Evolutionary conservation across 108 stramenopile species (phyloP).

Genomic region (Pseudonitzschia pungens): DNA sequence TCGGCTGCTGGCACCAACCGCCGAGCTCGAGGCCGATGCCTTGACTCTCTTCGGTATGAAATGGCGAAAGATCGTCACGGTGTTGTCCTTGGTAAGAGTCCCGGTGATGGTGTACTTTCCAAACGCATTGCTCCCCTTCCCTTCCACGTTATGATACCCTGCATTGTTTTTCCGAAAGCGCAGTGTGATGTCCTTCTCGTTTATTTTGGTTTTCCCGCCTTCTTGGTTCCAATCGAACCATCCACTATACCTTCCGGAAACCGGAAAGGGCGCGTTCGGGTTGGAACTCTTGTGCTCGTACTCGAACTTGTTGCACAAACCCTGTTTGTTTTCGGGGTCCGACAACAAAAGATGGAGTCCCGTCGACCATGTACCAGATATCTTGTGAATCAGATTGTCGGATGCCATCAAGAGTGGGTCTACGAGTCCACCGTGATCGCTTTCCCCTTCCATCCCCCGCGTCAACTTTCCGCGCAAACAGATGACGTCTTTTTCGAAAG

Average conservation of each 20-base stretch:
- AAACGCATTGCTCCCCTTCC: slow-evolving; percentile 72
- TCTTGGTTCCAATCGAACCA: slow-evolving; percentile 69
- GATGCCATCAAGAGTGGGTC: slow-evolving; percentile 34
- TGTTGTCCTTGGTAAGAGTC: slow-evolving; percentile 60
- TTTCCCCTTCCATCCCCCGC: slow-evolving; percentile 35
- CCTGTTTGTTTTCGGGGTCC: slow-evolving; percentile 63
- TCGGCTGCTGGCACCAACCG: neutral
- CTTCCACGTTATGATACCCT: slow-evolving; percentile 87
- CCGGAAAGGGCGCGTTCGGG: slow-evolving; percentile 53
- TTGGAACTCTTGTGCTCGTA: slow-evolving; percentile 78
- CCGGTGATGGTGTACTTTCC: slow-evolving; percentile 88
- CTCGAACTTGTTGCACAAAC: slow-evolving; percentile 74
- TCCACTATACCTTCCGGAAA: slow-evolving; percentile 79
- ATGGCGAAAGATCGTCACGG: slow-evolving; percentile 81
- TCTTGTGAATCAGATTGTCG: slow-evolving; percentile 57
- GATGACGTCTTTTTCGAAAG: slow-evolving; percentile 57
- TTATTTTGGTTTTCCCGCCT: slow-evolving; percentile 55
- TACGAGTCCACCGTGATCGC: slow-evolving; percentile 30
- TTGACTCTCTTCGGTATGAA: slow-evolving; percentile 57
- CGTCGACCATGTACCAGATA: slow-evolving; percentile 75
- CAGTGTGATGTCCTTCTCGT: slow-evolving; percentile 70
- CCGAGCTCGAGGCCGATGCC: neutral
- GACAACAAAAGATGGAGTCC: slow-evolving; percentile 64
- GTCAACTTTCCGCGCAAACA: slow-evolving; percentile 71
- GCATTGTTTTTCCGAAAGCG: slow-evolving; percentile 77